phyloP scores from a whole-genome alignment of 148 eudicot genomes.

The Spergularia marina region DNA sequence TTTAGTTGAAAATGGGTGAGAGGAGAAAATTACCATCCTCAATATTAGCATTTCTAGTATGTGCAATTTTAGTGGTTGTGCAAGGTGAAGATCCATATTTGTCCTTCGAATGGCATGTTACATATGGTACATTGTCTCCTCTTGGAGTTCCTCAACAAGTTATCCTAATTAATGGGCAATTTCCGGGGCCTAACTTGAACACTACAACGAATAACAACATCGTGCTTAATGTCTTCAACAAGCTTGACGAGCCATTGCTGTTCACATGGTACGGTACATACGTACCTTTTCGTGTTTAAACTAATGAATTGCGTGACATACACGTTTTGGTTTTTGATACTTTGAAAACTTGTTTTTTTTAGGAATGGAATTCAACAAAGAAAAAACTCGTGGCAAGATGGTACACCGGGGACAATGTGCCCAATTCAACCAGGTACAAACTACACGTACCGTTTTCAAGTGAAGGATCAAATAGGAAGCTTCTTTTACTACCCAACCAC shows the following conservation, averaged over 20 bases:
- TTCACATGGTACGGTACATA: conserved; percentile 49
- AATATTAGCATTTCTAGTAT: conserved; percentile 14
- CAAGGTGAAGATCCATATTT: conserved; percentile 49
- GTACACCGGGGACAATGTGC: conserved; percentile 63
- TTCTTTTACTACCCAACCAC: conserved; percentile 53
- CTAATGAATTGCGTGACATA: neutral
- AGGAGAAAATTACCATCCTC: neutral
- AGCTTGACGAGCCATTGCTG: conserved; percentile 58
- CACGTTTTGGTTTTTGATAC: too few relatives aligned
- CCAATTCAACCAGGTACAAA: conserved; percentile 56
- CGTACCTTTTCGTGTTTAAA: neutral
- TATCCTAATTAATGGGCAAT: conserved; percentile 49
- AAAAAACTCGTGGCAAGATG: conserved; percentile 66
- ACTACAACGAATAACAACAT: conserved; percentile 55
- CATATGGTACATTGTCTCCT: conserved; percentile 44
- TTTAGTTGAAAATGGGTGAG: conserved; percentile 21
- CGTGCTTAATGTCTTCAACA: conserved; percentile 48
- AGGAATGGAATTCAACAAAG: conserved; percentile 57
- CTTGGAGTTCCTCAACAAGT: conserved; percentile 50
- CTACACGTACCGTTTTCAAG: conserved; percentile 55
- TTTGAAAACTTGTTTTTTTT: too few relatives aligned
- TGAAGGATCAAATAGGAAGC: conserved; percentile 64
- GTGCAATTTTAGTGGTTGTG: conserved; percentile 13
- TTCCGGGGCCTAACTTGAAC: conserved; percentile 56
- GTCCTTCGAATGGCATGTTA: conserved; percentile 45